Evolutionary conservation across 345 rosid genomes (phyloP).

Genomic region (Excoecaria cochinchinensis): DNA sequence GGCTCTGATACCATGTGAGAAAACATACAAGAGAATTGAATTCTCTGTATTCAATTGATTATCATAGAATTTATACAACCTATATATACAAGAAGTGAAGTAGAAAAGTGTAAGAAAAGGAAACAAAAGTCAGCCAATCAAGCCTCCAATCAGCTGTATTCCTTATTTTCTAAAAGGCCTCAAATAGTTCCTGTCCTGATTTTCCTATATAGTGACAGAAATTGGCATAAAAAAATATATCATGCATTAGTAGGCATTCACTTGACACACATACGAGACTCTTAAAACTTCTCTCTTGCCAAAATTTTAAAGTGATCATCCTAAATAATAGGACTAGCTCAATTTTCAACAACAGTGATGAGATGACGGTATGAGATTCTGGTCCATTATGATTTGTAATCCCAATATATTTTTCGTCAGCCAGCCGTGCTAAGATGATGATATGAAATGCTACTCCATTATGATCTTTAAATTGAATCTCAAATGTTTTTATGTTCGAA

Average conservation of each 20-base stretch:
- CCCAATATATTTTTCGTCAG: not conserved
- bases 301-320: not conserved
- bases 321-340: not conserved
- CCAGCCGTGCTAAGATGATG: not conserved
- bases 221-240: no score
- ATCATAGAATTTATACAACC: no score
- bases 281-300: not conserved
- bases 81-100: no score
- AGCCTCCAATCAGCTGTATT: no score
- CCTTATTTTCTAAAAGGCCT: no score
- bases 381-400: not conserved
- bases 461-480: not conserved
- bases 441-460: not conserved
- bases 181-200: not conserved
- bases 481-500: not conserved
- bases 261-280: not conserved
- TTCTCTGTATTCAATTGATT: no score
- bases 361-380: not conserved
- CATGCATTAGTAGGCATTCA: not conserved
- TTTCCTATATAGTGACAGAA: not conserved
- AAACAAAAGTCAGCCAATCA: no score
- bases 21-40: no score
- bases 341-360: not conserved
- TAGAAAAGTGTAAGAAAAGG: no score
- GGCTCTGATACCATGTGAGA: no score